Evolutionary conservation across 73 alveolate genomes (phyloP).

Genomic region (Blepharisma stoltei): DNA sequence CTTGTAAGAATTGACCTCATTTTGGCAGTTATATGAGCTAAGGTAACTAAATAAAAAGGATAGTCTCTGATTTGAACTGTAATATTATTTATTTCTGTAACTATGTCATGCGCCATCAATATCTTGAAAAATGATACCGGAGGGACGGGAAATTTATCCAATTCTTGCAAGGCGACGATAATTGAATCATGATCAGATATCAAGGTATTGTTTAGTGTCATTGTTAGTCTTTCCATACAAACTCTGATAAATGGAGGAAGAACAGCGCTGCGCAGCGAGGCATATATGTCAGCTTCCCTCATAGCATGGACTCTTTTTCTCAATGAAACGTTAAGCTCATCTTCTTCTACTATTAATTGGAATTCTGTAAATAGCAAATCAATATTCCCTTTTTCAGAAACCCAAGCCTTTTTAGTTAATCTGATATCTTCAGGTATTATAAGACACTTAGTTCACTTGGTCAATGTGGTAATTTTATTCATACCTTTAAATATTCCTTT

Average conservation of each 20-base stretch:
- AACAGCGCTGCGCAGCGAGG: no score
- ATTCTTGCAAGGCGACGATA: not conserved
- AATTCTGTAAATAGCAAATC: not conserved
- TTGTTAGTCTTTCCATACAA: no score
- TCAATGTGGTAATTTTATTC: no score
- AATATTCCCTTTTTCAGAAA: slow-evolving; percentile 2
- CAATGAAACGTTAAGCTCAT: not conserved
- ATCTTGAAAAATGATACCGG: not conserved
- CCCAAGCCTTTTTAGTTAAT: not conserved
- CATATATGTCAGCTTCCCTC: no score
- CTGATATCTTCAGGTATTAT: no score
- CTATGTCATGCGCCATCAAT: not conserved
- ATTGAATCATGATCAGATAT: not conserved
- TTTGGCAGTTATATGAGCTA: not conserved
- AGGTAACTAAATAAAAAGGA: not conserved
- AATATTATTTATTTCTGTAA: not conserved
- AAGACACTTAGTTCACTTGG: no score
- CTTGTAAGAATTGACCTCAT: slow-evolving; percentile 12
- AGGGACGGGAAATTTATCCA: slow-evolving; percentile 6
- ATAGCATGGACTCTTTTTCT: no score
- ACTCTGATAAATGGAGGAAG: no score
- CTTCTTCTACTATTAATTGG: not conserved
- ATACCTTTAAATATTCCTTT: not conserved
- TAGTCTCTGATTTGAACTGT: not conserved
- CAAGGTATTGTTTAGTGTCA: no score